Conservation (phyloP, 23 red algal species). For the Gracilariopsis chorda region DNA sequence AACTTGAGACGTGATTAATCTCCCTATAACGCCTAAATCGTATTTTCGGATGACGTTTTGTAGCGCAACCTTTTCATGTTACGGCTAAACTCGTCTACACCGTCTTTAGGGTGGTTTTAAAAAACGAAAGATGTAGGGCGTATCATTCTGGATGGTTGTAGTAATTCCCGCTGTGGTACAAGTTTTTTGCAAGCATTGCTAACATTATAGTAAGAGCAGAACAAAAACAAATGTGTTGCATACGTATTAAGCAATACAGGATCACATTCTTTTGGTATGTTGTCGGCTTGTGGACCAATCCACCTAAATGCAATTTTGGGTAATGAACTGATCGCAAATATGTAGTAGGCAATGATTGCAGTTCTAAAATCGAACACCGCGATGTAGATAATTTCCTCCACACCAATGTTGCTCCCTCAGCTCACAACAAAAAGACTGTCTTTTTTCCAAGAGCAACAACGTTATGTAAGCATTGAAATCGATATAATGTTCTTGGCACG, state of each 20-base stretch:
- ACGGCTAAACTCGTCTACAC: background rate
- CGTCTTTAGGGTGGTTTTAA: background rate
- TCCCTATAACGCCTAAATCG: background rate
- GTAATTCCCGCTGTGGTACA: background rate
- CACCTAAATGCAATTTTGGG: too few relatives aligned
- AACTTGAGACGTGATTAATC: background rate
- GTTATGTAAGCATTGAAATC: too few relatives aligned
- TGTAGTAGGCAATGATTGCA: too few relatives aligned
- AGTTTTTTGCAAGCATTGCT: background rate
- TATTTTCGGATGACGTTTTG: background rate
- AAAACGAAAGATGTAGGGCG: background rate
- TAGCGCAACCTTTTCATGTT: background rate
- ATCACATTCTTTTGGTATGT: too few relatives aligned
- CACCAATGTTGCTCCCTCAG: too few relatives aligned
- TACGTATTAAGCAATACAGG: background rate
- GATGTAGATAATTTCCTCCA: too few relatives aligned
- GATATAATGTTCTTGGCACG: too few relatives aligned
- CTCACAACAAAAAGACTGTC: too few relatives aligned
- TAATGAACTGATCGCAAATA: too few relatives aligned
- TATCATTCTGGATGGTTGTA: constrained; percentile 1
- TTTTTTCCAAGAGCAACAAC: too few relatives aligned
- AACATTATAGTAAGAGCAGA: background rate
- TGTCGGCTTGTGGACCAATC: too few relatives aligned
- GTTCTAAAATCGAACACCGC: too few relatives aligned
- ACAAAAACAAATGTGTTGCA: background rate